phyloP scores from a whole-genome alignment of 2,329 filamentous ascomycete species.

The Fusarium hostae region DNA sequence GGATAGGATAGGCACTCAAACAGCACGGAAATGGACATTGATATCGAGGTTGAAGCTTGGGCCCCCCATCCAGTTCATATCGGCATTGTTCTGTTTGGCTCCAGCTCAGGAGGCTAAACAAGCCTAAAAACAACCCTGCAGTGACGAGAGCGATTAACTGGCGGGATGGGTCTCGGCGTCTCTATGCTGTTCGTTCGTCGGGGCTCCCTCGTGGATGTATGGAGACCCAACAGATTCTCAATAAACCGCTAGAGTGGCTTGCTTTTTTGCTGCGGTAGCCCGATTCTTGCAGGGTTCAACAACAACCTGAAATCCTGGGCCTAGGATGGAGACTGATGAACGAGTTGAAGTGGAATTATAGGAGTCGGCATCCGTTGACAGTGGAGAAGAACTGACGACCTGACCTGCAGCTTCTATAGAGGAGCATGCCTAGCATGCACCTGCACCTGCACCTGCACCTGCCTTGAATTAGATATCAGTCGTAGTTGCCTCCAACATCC shows the following conservation, averaged over 20 bases:
- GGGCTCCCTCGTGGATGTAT: not conserved
- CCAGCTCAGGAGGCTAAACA: not conserved
- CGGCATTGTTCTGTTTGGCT: constrained; percentile 24
- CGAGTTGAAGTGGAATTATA: constrained; percentile 18
- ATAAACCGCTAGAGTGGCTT: constrained; percentile 37
- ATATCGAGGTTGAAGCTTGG: constrained; percentile 20
- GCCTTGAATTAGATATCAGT: constrained; percentile 2
- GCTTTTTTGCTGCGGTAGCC: constrained; percentile 34
- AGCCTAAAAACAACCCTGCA: constrained; percentile 32
- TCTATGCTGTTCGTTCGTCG: constrained; percentile 17
- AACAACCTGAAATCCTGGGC: constrained; percentile 26
- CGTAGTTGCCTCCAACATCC: not conserved
- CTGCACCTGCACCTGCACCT: constrained; percentile 3
- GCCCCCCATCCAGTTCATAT: constrained; percentile 2
- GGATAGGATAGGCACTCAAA: not conserved
- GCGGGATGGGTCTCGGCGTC: constrained; percentile 9
- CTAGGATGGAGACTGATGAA: not conserved
- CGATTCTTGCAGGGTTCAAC: constrained; percentile 38
- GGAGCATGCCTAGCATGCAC: not conserved
- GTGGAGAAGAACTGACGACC: constrained; percentile 29
- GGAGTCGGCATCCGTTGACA: constrained; percentile 23
- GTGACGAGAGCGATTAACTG: constrained; percentile 13
- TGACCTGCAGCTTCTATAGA: constrained; percentile 12
- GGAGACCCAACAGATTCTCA: constrained; percentile 32
- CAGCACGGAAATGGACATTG: not conserved